These are phyloP conservation scores for Podospora appendiculata DNA, from an alignment of 495 filamentous ascomycete species.

Conservation along the genomic window DNA sequence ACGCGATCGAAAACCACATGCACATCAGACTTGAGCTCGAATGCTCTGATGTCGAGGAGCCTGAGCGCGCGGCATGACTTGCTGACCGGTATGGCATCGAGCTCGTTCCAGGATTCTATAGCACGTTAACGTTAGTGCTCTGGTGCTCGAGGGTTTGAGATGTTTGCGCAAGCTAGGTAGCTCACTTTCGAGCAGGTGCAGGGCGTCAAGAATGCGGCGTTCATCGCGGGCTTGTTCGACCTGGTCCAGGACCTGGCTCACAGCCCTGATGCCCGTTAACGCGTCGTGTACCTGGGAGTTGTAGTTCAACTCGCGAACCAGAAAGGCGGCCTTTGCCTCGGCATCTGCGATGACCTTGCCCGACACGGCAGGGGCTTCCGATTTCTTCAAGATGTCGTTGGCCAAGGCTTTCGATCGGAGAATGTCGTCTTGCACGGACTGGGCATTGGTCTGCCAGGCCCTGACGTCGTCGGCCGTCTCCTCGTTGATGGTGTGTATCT, in stretches of 20 bases:
- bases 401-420: constrained; percentile 63
- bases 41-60: constrained; percentile 39
- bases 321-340: constrained; percentile 59
- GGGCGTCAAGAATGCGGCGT: constrained; percentile 40
- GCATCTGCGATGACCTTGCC: constrained; percentile 55
- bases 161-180: background rate
- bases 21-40: constrained; percentile 47
- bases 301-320: constrained; percentile 69
- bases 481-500: constrained; percentile 65
- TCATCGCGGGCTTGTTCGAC: constrained; percentile 43
- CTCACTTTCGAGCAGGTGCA: constrained; percentile 44
- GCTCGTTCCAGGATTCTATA: constrained; percentile 38
- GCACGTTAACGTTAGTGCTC: background rate
- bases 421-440: constrained; percentile 76
- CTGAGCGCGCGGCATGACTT: constrained; percentile 41
- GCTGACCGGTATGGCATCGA: constrained; percentile 35
- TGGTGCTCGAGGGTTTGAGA: too few relatives aligned
- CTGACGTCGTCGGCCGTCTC: constrained; percentile 70
- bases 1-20: constrained; percentile 51
- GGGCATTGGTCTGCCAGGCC: constrained; percentile 75
- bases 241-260: constrained; percentile 43
- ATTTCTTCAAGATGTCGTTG: constrained; percentile 63
- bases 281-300: constrained; percentile 58
- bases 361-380: constrained; percentile 55
- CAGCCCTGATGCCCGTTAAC: constrained; percentile 50